Base-by-base conservation (phyloP, 768 basidiomycete genomes). In the Candolleomyces aberdarensis region DNA sequence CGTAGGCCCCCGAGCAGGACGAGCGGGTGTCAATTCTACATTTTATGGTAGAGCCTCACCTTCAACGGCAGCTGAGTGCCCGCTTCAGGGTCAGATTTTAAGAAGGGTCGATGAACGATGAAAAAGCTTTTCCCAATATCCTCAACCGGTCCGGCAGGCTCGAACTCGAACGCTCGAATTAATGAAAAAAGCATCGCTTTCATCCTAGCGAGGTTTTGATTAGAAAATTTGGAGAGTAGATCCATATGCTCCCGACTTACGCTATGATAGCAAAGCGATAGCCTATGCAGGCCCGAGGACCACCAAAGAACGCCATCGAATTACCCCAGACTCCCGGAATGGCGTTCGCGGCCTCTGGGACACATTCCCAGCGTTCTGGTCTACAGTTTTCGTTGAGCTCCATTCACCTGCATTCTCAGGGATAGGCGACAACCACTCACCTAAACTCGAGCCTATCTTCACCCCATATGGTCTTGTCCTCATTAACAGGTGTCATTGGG, bases 261-360 rank as follows among this genome's bases (percentile, higher is more conserved):
- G 85, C 85, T n/a, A 80, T 70, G n/a, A 88, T 66, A 8, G 87
- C 76, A 67, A 88, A 89, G 3, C 83, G 80, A 66, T 83, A 88
- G 0, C 86, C 86, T 29, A 88, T 87, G 63, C 87, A 90, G 1
- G 84, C 79, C 15, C 79, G 78, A 14, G 85, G 82, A 8, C 88
- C 88, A 32, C 82, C 84, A 1, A 84, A 61, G 75, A 90, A 90
- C 0, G 84, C 78, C 39, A 87, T 63, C 57, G 81, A 65, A 63
- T 86, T 80, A 10, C 80, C 78, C 80, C 81, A 86, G 0, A 87
- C 76, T 13, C 84, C 82, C 3, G 88, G 88, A 31, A 88, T 72
- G 0, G 64, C 64, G 3, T 67, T 64, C 3, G 74, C 77, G 3
- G 73, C 74, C 10, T 80, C 76, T 0, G 85, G 83, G n/a, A 77